Evolutionary conservation across 1,139 yeast species (phyloP).

Genomic region (Taiozyma sp.): DNA sequence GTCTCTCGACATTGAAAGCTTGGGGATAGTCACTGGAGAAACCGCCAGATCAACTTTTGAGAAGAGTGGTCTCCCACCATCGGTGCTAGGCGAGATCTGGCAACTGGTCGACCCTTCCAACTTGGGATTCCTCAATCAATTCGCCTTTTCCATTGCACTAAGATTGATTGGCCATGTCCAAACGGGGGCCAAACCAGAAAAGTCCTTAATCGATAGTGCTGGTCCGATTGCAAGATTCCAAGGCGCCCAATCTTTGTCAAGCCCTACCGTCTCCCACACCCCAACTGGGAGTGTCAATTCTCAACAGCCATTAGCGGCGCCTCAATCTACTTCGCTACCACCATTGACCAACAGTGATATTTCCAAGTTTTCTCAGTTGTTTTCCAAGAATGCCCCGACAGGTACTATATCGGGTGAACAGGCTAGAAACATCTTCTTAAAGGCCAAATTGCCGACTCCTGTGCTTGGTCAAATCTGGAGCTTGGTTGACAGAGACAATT

Average conservation of each 20-base stretch:
- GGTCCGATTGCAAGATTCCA: slow-evolving; percentile 56
- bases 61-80: slow-evolving; percentile 77
- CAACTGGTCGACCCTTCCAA: slow-evolving; percentile 82
- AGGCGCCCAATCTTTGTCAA: slow-evolving; percentile 25
- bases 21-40: slow-evolving; percentile 87
- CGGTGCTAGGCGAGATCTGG: slow-evolving; percentile 87
- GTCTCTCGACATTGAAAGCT: slow-evolving; percentile 69
- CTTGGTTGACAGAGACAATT: slow-evolving; percentile 69
- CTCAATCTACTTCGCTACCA: slow-evolving; percentile 38
- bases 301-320: slow-evolving; percentile 17
- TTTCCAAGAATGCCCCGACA: slow-evolving; percentile 57
- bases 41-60: slow-evolving; percentile 83
- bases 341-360: slow-evolving; percentile 60
- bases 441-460: slow-evolving; percentile 76
- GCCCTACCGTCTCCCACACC: slow-evolving; percentile 14
- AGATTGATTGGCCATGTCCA: slow-evolving; percentile 89
- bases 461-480: slow-evolving; percentile 86
- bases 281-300: slow-evolving; percentile 9
- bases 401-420: slow-evolving; percentile 64
- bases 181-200: slow-evolving; percentile 53
- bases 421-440: slow-evolving; percentile 81
- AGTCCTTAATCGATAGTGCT: slow-evolving; percentile 45
- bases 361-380: slow-evolving; percentile 66
- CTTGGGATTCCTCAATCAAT: slow-evolving; percentile 77
- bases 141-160: slow-evolving; percentile 81